These are phyloP conservation scores for Dicorynia guianensis DNA, from an alignment of 306 rosid genomes.

Conservation along the genomic window DNA sequence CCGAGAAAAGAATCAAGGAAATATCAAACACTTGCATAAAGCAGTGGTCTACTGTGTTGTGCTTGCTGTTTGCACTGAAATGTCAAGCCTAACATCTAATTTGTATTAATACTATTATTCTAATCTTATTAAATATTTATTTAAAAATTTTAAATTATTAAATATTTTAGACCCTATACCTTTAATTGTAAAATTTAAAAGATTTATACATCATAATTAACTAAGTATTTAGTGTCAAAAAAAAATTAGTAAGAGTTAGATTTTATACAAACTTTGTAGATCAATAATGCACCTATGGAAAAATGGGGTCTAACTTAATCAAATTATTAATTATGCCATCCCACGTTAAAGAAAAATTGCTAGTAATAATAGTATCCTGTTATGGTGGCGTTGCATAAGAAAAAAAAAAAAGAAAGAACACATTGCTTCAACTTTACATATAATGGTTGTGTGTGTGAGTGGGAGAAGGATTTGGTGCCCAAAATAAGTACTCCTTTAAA, in stretches of 20 bases:
- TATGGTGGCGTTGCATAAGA: constrained; percentile 42
- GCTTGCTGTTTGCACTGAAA: constrained; percentile 27
- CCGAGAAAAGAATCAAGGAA: constrained; percentile 1
- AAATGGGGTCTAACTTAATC: background rate
- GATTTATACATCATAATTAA: too few species aligned
- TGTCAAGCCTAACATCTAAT: background rate
- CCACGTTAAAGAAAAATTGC: background rate
- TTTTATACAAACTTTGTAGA: constrained; percentile 7
- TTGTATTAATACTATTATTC: too few species aligned
- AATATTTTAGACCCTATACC: too few species aligned
- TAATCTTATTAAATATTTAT: too few species aligned
- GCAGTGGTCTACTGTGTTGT: background rate
- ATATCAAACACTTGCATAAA: background rate
- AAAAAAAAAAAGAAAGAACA: constrained; percentile 39
- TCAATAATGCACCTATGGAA: background rate
- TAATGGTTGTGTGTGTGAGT: constrained; percentile 47
- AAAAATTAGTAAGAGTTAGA: too few species aligned
- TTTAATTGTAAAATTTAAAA: too few species aligned
- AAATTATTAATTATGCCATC: background rate
- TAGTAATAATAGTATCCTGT: constrained; percentile 5
- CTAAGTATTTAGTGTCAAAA: too few species aligned
- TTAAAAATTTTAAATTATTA: too few species aligned
- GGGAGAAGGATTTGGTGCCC: constrained; percentile 70
- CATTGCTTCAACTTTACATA: constrained; percentile 39
- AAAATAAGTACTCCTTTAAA: constrained; percentile 67